Evolutionary conservation across 1,139 yeast genomes (phyloP).

Genomic region (Zygosaccharomyces pseudobailii): DNA sequence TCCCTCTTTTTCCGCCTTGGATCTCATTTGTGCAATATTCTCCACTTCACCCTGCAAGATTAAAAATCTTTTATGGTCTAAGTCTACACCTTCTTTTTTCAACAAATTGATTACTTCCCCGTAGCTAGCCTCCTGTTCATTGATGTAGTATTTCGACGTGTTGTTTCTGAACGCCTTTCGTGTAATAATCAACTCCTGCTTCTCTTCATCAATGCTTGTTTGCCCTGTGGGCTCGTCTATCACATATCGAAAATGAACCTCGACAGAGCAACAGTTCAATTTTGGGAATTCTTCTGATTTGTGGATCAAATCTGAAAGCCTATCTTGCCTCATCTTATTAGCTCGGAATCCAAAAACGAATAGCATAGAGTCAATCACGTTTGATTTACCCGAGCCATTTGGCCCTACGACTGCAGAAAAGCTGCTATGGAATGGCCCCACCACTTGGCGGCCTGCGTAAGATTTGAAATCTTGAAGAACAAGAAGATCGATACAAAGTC

Average conservation of each 20-base stretch:
- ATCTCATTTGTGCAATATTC: constrained; percentile 96
- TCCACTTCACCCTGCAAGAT: constrained; percentile 98
- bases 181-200: constrained; percentile 52
- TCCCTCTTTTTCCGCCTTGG: constrained; percentile 87
- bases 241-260: constrained; percentile 83
- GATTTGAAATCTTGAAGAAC: constrained; percentile 87
- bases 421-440: constrained; percentile 91
- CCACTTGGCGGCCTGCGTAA: constrained; percentile 88
- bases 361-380: constrained; percentile 91
- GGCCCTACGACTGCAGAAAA: constrained; percentile 99
- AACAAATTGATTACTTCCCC: constrained; percentile 74
- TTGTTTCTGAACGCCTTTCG: constrained; percentile 77
- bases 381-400: constrained; percentile 96
- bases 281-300: constrained; percentile 69
- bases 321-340: constrained; percentile 93
- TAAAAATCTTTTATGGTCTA: constrained; percentile 90
- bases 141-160: constrained; percentile 72
- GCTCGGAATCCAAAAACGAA: constrained; percentile 98
- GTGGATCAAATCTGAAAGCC: constrained; percentile 84
- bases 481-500: constrained; percentile 71
- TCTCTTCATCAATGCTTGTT: constrained; percentile 41
- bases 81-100: constrained; percentile 82
- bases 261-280: constrained; percentile 78
- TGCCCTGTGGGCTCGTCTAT: constrained; percentile 51
- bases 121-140: constrained; percentile 64